phyloP scores from a whole-genome alignment of 2,329 filamentous ascomycete species.

The Trichoderma guizhouense region DNA sequence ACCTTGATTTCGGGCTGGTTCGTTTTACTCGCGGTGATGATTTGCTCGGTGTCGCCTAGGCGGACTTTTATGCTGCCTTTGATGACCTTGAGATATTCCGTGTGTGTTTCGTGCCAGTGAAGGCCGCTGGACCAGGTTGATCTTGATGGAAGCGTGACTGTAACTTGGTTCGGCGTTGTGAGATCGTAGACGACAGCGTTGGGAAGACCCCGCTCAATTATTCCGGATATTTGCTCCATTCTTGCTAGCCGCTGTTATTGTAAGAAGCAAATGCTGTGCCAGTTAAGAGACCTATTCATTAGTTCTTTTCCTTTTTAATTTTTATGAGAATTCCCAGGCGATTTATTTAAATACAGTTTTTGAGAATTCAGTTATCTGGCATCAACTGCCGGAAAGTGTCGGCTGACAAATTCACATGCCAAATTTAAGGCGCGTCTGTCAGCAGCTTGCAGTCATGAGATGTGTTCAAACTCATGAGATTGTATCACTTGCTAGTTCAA shows the following conservation, averaged over 20 bases:
- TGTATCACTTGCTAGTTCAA: neutral
- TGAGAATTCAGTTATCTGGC: neutral
- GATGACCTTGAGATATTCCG: conserved; percentile 44
- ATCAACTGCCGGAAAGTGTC: neutral
- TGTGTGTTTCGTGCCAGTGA: conserved; percentile 48
- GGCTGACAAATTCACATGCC: conserved; percentile 14
- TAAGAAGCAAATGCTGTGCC: neutral
- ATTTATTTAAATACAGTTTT: neutral
- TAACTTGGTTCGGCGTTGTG: conserved; percentile 34
- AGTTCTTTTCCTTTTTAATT: no score
- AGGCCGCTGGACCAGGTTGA: conserved; percentile 48
- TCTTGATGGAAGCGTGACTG: conserved; percentile 40
- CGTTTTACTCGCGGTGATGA: conserved; percentile 22
- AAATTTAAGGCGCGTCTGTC: neutral
- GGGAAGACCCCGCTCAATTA: conserved; percentile 22
- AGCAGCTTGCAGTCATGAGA: conserved; percentile 4
- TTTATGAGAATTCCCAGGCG: neutral
- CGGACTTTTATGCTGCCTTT: conserved; percentile 34
- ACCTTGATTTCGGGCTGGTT: conserved; percentile 34
- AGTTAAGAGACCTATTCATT: neutral
- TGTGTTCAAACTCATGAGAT: neutral
- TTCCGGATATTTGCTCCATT: neutral
- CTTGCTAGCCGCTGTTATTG: neutral
- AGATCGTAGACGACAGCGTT: conserved; percentile 34
- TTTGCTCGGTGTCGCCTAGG: conserved; percentile 19